phyloP scores from a whole-genome alignment of 768 basidiomycete genomes.

The Phanerodontia chrysosporium region DNA sequence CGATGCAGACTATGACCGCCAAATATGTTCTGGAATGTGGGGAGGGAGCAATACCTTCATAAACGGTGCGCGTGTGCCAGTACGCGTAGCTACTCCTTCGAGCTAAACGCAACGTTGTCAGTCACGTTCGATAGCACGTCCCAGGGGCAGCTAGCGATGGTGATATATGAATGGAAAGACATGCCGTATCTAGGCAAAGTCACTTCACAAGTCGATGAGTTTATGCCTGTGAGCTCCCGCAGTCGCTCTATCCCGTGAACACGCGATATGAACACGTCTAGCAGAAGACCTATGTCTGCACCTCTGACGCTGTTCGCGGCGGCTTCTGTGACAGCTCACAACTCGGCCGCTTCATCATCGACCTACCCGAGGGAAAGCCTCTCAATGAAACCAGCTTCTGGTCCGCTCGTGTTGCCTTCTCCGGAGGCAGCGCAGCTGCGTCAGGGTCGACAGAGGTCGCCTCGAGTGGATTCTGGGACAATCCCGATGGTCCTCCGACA shows the following conservation, averaged over 20 bases:
- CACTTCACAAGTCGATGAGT: slow-evolving; percentile 48
- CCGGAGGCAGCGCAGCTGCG: slow-evolving; percentile 22
- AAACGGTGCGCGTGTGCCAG: slow-evolving; percentile 53
- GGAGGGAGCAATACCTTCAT: slow-evolving; percentile 73
- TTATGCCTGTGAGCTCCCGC: slow-evolving; percentile 58
- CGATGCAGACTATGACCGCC: slow-evolving; percentile 79
- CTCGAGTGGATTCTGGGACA: slow-evolving; percentile 47
- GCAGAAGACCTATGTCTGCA: slow-evolving; percentile 95
- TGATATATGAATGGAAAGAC: slow-evolving; percentile 95
- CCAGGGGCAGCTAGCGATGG: slow-evolving; percentile 86
- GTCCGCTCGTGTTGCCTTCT: slow-evolving; percentile 74
- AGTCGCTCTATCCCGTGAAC: not conserved
- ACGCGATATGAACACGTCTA: slow-evolving; percentile 24
- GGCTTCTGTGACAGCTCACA: slow-evolving; percentile 66
- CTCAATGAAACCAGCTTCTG: slow-evolving; percentile 81
- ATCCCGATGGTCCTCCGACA: slow-evolving; percentile 56
- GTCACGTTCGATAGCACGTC: slow-evolving; percentile 78
- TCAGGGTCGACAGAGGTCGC: slow-evolving; percentile 20
- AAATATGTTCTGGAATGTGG: slow-evolving; percentile 97
- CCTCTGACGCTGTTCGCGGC: slow-evolving; percentile 66
- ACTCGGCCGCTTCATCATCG: slow-evolving; percentile 88
- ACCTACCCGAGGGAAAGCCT: slow-evolving; percentile 57
- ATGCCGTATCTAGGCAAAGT: slow-evolving; percentile 75
- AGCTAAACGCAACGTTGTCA: slow-evolving; percentile 27
- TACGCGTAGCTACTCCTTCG: slow-evolving; percentile 7